These are phyloP conservation scores for Bacidia gigantensis DNA, from an alignment of 495 filamentous ascomycete species.

Conservation along the genomic window DNA sequence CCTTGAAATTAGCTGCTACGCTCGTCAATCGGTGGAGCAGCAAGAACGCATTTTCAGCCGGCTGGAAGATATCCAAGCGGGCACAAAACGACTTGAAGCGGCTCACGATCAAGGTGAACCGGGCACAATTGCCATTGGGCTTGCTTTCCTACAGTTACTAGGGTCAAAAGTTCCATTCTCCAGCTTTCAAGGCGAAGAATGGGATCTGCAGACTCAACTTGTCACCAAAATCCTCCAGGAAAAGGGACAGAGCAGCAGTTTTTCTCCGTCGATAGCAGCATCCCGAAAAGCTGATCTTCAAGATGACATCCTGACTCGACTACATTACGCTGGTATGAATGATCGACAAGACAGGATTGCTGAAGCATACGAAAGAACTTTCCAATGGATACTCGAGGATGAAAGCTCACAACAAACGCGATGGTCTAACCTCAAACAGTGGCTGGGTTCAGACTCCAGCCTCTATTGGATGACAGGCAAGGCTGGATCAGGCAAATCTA, in stretches of 20 bases:
- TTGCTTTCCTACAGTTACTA: background rate
- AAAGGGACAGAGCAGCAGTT: background rate
- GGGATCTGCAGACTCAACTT: background rate
- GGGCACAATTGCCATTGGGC: background rate
- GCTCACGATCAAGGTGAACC: background rate
- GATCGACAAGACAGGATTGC: slow-evolving; percentile 17
- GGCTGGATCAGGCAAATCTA: slow-evolving; percentile 32
- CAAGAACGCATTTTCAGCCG: background rate
- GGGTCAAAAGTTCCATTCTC: background rate
- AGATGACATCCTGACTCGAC: slow-evolving; percentile 11
- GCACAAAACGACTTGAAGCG: background rate
- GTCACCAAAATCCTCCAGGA: background rate
- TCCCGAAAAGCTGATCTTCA: background rate
- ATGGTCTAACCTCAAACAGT: slow-evolving; percentile 22
- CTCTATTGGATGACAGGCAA: slow-evolving; percentile 32
- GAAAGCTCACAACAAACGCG: background rate
- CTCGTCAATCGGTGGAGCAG: background rate
- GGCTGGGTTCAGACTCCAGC: slow-evolving; percentile 20
- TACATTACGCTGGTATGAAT: slow-evolving; percentile 17
- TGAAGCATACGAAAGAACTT: slow-evolving; percentile 19
- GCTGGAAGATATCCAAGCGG: background rate
- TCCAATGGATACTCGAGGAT: slow-evolving; percentile 22
- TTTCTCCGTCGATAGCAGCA: background rate
- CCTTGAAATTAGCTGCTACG: background rate
- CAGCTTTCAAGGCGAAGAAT: background rate